Evolutionary conservation across 1,139 yeast genomes (phyloP), one percentile per base, ranked within the genome.

Genomic region (Kazachstania sp.): DNA sequence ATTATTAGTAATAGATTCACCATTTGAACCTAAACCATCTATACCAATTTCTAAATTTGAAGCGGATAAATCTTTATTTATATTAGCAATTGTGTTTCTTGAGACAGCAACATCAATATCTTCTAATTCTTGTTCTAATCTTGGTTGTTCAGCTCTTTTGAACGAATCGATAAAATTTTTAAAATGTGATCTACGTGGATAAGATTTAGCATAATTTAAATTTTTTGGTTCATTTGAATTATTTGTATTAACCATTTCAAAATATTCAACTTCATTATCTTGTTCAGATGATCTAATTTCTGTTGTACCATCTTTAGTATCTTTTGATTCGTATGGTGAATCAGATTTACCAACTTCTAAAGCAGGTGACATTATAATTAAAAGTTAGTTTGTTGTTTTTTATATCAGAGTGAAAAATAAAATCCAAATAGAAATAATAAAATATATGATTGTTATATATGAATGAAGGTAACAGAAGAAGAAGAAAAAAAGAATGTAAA

Each of bases 111-210:
- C 43, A 18, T 44, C 46, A 11, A 44, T 26, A 35, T 41, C 45
- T 42, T 45, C 41, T 11, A 31, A 34, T n/a, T 37, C 38, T 26
- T 23, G 41, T 28, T 45, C 41, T 19, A 41, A 30, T 12, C 46
- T 51, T 5, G 51, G 52, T n/a, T 48, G 53, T 3, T 51, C 54
- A 4, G 58, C 56, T 40, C 54, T 45, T 37, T 53, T 56, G 43
- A 56, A 56, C 6, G 59, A 55, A 32, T 54, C 55, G 23, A 49
- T 39, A 41, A 56, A 54, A 28, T 53, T 47, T 29, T 39, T 45
- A 30, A 51, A 44, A n/a, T 49, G 36, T 28, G n/a, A 30, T 28
- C 34, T 26, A 9, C 38, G 19, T 15, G 34, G 49, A 12, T 39
- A 28, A 3, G 46, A 42, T n/a, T 16, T 20, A 13, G 45, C 26